Base-by-base conservation (phyloP, 805 yeast species). In the Candida ipomoeae region DNA sequence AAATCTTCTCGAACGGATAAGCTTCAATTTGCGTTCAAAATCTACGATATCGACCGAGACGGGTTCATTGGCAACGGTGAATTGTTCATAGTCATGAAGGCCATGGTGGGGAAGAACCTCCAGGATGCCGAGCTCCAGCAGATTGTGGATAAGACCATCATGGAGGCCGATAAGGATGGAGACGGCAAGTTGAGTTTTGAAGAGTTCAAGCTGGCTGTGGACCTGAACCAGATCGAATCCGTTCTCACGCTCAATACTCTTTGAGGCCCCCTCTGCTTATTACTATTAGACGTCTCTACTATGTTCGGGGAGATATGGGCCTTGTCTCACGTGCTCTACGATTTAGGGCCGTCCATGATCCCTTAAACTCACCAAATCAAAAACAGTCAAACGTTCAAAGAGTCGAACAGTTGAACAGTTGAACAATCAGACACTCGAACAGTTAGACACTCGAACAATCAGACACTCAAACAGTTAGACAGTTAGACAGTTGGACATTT, bases 31-130 rank as follows among this genome's bases (percentile, higher is more conserved):
- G 94, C 97, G 10, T 94, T 94, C 70, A 87, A 84, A 62, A 89
- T 94, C 17, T 94, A 94, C 64, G 99, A 94, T 64, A 89, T 94
- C 55, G 99, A 94, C 68, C 78, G 89, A 49, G 99, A 94, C 65
- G 99, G 99, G 0, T 90, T 63, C 64, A 89, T 94, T 35, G 91
- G 97, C 2, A 92, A 92, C 64, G 99, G 99, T 21, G 99, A 94
- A 69, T 68, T 94, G 50, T 94, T 85, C 62, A 77, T 92, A 38
- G 98, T 94, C 38, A 74, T 94, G 71, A 88, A 94, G 68, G 87
- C 89, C 81, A 94, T 94, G 99, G 99, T 95, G 26, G 99, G 98
- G 1, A 85, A 83, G 58, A 90, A 94, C 62, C 70, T 95, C 50
- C 85, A 83, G 54, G 96, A 88, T 52, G 82, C 81, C 26, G 96